phyloP scores from a whole-genome alignment of 805 yeast genomes.

The Spathaspora arborariae region DNA sequence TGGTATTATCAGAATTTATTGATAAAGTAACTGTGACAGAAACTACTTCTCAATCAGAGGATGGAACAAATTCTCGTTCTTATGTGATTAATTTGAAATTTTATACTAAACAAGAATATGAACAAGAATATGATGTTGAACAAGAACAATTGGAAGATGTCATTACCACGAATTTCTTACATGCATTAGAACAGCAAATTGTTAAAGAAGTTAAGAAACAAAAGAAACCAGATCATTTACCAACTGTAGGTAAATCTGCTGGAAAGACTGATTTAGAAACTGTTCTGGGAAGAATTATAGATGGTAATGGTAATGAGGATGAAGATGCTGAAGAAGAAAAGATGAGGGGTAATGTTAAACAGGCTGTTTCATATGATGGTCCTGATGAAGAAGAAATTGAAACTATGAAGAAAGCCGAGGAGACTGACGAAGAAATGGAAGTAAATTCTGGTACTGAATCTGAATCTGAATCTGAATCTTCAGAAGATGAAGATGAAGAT shows the following conservation, averaged over 20 bases:
- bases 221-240: slow-evolving; percentile 54
- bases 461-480: slow-evolving; percentile 31
- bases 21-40: slow-evolving; percentile 84
- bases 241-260: slow-evolving; percentile 69
- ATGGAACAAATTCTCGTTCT: slow-evolving; percentile 55
- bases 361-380: slow-evolving; percentile 87
- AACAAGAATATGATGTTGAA: slow-evolving; percentile 82
- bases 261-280: slow-evolving; percentile 49
- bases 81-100: slow-evolving; percentile 74
- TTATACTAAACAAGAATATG: slow-evolving; percentile 73
- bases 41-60: slow-evolving; percentile 64
- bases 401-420: slow-evolving; percentile 79
- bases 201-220: slow-evolving; percentile 81
- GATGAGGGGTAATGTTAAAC: slow-evolving; percentile 55
- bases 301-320: slow-evolving; percentile 38
- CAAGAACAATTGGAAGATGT: slow-evolving; percentile 73
- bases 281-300: slow-evolving; percentile 25
- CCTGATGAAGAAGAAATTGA: slow-evolving; percentile 96
- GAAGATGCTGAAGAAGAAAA: slow-evolving; percentile 60
- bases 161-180: slow-evolving; percentile 62
- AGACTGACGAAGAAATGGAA: slow-evolving; percentile 66
- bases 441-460: too few species aligned
- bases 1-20: slow-evolving; percentile 82
- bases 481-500: slow-evolving; percentile 21
- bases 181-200: slow-evolving; percentile 67